Conservation (phyloP, 2,329 filamentous ascomycete genomes). For the Fusarium solani-melongenae region DNA sequence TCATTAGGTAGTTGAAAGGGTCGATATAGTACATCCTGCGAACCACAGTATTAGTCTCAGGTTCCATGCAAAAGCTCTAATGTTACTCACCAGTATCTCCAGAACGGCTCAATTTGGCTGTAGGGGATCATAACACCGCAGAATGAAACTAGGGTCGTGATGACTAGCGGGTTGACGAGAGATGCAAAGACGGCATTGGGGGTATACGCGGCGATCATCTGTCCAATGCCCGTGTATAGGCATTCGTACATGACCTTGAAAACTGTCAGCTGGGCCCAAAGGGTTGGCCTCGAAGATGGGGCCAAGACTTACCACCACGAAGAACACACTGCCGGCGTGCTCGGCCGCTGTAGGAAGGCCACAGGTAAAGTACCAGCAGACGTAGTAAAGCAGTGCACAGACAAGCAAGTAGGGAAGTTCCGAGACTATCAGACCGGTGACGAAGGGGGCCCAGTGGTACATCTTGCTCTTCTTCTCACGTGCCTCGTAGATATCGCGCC, state of each 20-base stretch:
- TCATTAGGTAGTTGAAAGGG: background rate
- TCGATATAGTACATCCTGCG: background rate
- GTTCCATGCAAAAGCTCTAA: background rate
- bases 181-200: background rate
- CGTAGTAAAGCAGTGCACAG: background rate
- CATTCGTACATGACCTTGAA: background rate
- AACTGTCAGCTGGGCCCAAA: background rate
- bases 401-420: background rate
- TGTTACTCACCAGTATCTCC: background rate
- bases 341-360: background rate
- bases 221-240: background rate
- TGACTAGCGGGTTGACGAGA: background rate
- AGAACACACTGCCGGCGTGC: background rate
- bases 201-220: background rate
- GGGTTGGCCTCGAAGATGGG: background rate
- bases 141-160: background rate
- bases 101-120: background rate
- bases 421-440: background rate
- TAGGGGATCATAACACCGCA: background rate
- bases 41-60: background rate
- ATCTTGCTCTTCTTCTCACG: slow-evolving; percentile 61
- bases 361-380: background rate
- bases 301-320: background rate
- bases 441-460: slow-evolving; percentile 54
- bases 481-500: slow-evolving; percentile 58